Evolutionary conservation across 345 rosid species (phyloP).

Genomic region (thale cress (Arabidopsis thaliana)): DNA sequence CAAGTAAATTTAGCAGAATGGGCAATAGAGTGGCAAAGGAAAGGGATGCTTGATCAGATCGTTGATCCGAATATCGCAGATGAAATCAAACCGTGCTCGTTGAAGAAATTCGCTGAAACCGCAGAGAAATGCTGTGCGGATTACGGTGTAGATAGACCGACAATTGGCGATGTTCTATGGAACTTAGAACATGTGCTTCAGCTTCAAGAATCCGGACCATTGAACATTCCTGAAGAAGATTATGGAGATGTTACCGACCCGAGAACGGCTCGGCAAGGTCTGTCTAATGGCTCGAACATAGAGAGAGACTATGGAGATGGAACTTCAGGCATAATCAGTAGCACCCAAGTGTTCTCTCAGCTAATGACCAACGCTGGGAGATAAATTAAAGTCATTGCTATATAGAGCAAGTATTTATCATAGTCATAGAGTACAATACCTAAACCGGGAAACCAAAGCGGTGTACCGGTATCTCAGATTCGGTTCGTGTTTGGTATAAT

Average conservation of each 20-base stretch:
- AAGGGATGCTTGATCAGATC: slow-evolving; percentile 73
- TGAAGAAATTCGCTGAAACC: slow-evolving; percentile 86
- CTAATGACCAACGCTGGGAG: slow-evolving; percentile 85
- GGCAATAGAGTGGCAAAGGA: slow-evolving; percentile 97
- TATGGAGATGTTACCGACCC: slow-evolving; percentile 9
- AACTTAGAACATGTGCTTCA: slow-evolving; percentile 80
- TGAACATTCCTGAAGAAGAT: slow-evolving; percentile 45
- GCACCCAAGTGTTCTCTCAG: slow-evolving; percentile 85
- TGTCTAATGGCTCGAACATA: slow-evolving; percentile 33
- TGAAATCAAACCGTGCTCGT: slow-evolving; percentile 65
- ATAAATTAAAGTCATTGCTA: slow-evolving; percentile 11
- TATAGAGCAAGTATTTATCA: neutral
- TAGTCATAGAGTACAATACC: slow-evolving; percentile 8
- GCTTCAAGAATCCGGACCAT: slow-evolving; percentile 71
- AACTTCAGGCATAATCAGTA: slow-evolving; percentile 61
- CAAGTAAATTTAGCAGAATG: slow-evolving; percentile 97
- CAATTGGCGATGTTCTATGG: slow-evolving; percentile 95
- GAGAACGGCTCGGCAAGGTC: slow-evolving; percentile 37
- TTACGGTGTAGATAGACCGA: slow-evolving; percentile 92
- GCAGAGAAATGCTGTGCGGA: slow-evolving; percentile 98
- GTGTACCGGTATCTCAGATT: slow-evolving; percentile 31
- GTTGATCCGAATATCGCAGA: slow-evolving; percentile 74
- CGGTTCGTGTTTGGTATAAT: slow-evolving; percentile 38
- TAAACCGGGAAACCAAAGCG: slow-evolving; percentile 33
- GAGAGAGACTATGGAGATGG: slow-evolving; percentile 51